Percentiles rank a stretch among this genome's conserved stretches.
Conservation (phyloP, 139 green algal species). For the Astrephomene gubernaculifera region DNA sequence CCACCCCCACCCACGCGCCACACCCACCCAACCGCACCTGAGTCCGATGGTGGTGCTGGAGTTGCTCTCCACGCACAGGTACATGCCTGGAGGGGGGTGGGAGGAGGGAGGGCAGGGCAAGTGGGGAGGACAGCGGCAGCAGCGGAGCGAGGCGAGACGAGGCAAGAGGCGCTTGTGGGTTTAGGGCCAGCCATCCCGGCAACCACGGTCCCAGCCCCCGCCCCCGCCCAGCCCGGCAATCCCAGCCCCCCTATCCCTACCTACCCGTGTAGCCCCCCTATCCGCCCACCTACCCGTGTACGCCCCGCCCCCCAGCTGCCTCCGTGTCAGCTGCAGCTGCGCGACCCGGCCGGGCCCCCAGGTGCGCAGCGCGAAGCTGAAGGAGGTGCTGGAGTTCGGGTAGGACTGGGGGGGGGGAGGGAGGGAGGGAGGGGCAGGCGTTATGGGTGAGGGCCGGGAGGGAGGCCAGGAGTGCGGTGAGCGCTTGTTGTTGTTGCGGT, state of each 20-base stretch:
- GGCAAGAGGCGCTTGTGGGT: too few species aligned
- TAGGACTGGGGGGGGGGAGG: conserved; percentile 1
- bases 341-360: not conserved
- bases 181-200: too few species aligned
- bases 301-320: conserved; percentile 36
- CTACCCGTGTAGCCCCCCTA: too few species aligned
- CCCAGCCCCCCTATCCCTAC: too few species aligned
- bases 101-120: too few species aligned
- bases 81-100: conserved; percentile 6
- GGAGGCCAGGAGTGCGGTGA: too few species aligned
- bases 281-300: conserved; percentile 6
- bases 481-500: too few species aligned
- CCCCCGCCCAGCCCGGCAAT: too few species aligned
- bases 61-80: conserved; percentile 19
- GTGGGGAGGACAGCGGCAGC: too few species aligned
- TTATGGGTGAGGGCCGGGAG: not conserved
- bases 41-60: conserved; percentile 17
- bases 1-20: too few species aligned
- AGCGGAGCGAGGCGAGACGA: too few species aligned
- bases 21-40: not conserved
- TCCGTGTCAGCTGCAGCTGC: not conserved
- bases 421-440: not conserved
- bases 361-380: conserved; percentile 10
- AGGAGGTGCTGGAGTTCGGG: not conserved
- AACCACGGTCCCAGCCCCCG: too few species aligned